Base-by-base conservation (phyloP, 495 filamentous ascomycete species). In the Glutinoglossum americanum region DNA sequence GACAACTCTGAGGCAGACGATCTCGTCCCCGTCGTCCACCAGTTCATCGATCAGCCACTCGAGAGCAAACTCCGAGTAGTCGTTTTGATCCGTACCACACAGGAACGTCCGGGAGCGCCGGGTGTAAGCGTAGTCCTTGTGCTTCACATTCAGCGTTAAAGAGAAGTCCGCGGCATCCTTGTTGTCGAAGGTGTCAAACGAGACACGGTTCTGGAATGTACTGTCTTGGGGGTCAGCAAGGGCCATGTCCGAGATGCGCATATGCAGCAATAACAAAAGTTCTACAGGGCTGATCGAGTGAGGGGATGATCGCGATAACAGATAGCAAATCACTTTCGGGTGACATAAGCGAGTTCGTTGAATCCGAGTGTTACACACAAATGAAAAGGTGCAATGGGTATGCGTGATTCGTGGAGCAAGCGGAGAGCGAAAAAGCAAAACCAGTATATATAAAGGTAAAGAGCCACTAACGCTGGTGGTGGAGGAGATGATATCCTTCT, bases 11-110 rank as follows among this genome's bases (percentile, higher is more conserved):
- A 98, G 76, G 69, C 92, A 98, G 35, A 98, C 82, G 55, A 98
- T 85, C 69, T 97, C 87, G 65, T 98, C 92, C 11, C 93, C 92
- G 68, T 97, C 92, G 63, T 96, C 90, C 23, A 96, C 89, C 61
- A 97, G 73, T 65, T 95, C 89, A 64, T 93, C 87, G 28, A 98
- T 77, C 51, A 96, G 76, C 88, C 89, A 98, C 66, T 93, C 81
- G 13, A 98, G 74, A 9, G 92, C 92, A 71, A 87, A 93, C 53
- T 96, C 89, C 21, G 90, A 95, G 70, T 97, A 97, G 58, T 87
- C 81, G 63, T 97, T 92, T 65, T 93, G 84, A 68, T 98, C 92
- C 32, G 88, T 87, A 1, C 92, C 92, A 56, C 89, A 90, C 63
- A 97, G 79, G 66, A 96, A 96, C 1, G 89, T 96, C 44, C 90